Evolutionary conservation across 2,329 filamentous ascomycete genomes (phyloP).

Genomic region (Trichoderma sp.): DNA sequence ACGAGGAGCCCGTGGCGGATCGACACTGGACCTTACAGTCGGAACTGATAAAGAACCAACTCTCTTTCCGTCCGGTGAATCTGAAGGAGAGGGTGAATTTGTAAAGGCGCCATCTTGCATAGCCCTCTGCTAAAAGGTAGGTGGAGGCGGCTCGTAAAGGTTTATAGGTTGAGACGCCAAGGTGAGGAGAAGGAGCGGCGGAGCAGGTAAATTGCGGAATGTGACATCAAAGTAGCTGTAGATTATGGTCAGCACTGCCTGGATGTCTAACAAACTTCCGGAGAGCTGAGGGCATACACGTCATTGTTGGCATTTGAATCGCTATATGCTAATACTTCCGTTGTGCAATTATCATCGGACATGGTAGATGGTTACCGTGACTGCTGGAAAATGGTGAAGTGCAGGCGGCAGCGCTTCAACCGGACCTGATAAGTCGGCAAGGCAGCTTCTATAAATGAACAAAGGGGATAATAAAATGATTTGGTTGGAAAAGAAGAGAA

Average conservation of each 20-base stretch:
- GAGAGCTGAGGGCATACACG: slow-evolving; percentile 24
- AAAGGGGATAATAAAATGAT: not conserved
- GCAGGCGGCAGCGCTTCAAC: not conserved
- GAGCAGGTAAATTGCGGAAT: slow-evolving; percentile 17
- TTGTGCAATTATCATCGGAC: slow-evolving; percentile 20
- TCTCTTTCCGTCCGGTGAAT: not conserved
- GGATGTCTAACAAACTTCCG: not conserved
- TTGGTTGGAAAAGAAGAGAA: not conserved
- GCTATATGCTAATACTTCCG: not conserved
- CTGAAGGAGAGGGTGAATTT: slow-evolving; percentile 2
- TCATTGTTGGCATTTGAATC: slow-evolving; percentile 21
- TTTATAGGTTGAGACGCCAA: slow-evolving; percentile 17
- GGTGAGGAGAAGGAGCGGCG: slow-evolving; percentile 23
- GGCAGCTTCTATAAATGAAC: not conserved
- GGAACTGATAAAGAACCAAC: not conserved
- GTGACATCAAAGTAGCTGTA: slow-evolving; percentile 35
- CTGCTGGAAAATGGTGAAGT: not conserved
- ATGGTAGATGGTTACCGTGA: slow-evolving; percentile 21
- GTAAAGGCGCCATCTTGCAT: slow-evolving; percentile 20
- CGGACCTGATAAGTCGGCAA: not conserved
- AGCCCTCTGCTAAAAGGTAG: slow-evolving; percentile 3
- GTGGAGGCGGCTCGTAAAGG: not conserved
- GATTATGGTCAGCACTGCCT: not conserved
- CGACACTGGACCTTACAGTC: slow-evolving; percentile 34
- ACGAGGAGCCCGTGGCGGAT: slow-evolving; percentile 54